These are phyloP conservation scores for Russula brevipes DNA, from an alignment of 768 basidiomycete genomes.

Conservation along the genomic window DNA sequence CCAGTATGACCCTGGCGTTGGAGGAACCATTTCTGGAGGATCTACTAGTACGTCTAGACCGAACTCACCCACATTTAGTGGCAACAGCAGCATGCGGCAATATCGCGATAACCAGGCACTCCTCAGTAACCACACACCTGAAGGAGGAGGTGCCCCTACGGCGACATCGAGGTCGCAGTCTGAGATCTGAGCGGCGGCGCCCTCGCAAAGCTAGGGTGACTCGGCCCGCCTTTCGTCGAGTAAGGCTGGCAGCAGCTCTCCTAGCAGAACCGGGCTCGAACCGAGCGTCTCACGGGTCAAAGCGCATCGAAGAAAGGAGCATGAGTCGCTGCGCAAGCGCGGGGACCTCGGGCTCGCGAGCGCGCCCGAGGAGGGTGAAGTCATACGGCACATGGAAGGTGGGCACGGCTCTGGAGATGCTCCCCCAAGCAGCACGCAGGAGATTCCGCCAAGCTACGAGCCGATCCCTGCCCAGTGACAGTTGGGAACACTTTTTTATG, in stretches of 20 bases:
- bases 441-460: too few relatives aligned
- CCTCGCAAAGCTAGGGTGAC: too few relatives aligned
- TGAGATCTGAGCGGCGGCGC: too few relatives aligned
- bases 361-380: conserved; percentile 15
- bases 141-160: conserved; percentile 25
- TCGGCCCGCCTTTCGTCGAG: neutral
- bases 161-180: conserved; percentile 25
- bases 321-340: conserved; percentile 28
- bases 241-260: neutral
- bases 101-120: conserved; percentile 25
- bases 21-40: neutral
- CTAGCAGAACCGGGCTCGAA: neutral
- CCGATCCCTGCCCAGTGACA: too few relatives aligned
- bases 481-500: too few relatives aligned
- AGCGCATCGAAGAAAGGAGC: conserved; percentile 29
- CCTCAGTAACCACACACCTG: conserved; percentile 26
- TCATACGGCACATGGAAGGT: conserved; percentile 33
- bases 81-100: conserved; percentile 29
- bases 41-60: conserved; percentile 23
- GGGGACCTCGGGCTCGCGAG: conserved; percentile 28
- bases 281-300: conserved; percentile 4
- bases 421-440: too few relatives aligned
- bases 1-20: conserved; percentile 26
- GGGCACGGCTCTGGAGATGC: conserved; percentile 25
- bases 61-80: conserved; percentile 2